phyloP scores from a whole-genome alignment of 805 yeast species.

The Wickerhamiella azyma region DNA sequence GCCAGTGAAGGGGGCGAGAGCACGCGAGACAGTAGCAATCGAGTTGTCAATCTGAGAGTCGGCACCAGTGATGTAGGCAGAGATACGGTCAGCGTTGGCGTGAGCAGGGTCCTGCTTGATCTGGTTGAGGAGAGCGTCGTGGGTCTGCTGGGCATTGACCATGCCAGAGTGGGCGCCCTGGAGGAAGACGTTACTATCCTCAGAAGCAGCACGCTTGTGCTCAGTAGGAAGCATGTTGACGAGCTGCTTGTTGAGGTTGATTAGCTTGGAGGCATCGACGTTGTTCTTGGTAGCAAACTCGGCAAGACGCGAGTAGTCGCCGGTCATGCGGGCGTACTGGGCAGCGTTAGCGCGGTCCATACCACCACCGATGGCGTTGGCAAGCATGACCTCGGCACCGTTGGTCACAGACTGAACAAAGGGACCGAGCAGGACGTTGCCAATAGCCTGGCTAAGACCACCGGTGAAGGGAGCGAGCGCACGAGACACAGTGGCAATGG shows the following conservation, averaged over 20 bases:
- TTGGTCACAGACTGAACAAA: constrained; percentile 23
- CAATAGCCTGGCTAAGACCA: constrained; percentile 15
- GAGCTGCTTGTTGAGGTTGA: constrained; percentile 14
- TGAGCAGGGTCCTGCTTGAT: constrained; percentile 3
- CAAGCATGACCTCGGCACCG: constrained; percentile 23
- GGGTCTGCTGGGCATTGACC: constrained; percentile 16
- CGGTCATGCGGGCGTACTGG: constrained; percentile 12
- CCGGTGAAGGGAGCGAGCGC: constrained; percentile 15
- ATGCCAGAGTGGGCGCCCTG: constrained; percentile 9
- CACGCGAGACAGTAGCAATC: constrained; percentile 14
- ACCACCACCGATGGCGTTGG: constrained; percentile 17
- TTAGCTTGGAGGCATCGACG: constrained; percentile 12
- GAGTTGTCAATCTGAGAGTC: constrained; percentile 24
- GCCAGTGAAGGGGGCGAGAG: constrained; percentile 14
- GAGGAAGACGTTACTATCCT: constrained; percentile 7
- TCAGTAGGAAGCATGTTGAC: constrained; percentile 9
- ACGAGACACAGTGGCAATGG: constrained; percentile 15
- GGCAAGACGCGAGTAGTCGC: constrained; percentile 15
- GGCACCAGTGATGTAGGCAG: constrained; percentile 18
- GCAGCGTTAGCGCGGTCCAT: constrained; percentile 13
- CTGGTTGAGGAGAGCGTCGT: not conserved
- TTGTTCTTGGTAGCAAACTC: constrained; percentile 13
- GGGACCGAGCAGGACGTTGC: constrained; percentile 20
- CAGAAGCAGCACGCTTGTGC: not conserved
- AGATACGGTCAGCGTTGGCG: constrained; percentile 9